Evolutionary conservation across 1,139 yeast species (phyloP).

Genomic region (Scheffersomyces titani): DNA sequence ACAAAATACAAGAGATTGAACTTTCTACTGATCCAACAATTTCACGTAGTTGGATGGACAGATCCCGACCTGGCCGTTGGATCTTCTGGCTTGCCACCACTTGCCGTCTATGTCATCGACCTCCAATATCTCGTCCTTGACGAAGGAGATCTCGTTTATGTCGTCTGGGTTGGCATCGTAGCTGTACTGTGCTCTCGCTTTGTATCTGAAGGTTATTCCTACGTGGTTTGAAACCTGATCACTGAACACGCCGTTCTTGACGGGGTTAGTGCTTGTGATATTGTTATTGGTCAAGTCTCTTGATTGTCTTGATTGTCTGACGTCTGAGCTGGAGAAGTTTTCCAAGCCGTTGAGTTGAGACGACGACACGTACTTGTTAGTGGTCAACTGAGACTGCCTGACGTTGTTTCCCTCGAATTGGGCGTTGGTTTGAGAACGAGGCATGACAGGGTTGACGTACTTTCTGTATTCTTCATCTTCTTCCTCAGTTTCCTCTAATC

Average conservation of each 20-base stretch:
- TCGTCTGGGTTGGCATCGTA: slow-evolving; percentile 95
- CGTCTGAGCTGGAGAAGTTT: slow-evolving; percentile 48
- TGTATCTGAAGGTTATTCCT: slow-evolving; percentile 67
- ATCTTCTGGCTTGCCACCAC: slow-evolving; percentile 97
- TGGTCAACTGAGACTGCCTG: slow-evolving; percentile 41
- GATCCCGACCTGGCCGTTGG: slow-evolving; percentile 91
- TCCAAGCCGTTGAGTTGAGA: slow-evolving; percentile 62
- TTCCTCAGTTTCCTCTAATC: slow-evolving; percentile 21
- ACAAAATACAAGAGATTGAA: not conserved
- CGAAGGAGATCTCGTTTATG: slow-evolving; percentile 87
- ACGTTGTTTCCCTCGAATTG: slow-evolving; percentile 37
- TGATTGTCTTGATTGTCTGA: slow-evolving; percentile 30
- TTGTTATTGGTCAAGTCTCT: slow-evolving; percentile 33
- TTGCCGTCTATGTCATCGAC: slow-evolving; percentile 93
- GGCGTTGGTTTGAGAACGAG: slow-evolving; percentile 19
- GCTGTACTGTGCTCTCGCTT: slow-evolving; percentile 83
- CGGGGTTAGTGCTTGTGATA: not conserved
- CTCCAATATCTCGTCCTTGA: slow-evolving; percentile 85
- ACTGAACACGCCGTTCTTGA: slow-evolving; percentile 7
- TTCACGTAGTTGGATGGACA: slow-evolving; percentile 95
- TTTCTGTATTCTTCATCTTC: slow-evolving; percentile 30
- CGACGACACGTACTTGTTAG: slow-evolving; percentile 51
- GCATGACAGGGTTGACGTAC: slow-evolving; percentile 25
- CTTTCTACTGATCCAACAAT: slow-evolving; percentile 41
- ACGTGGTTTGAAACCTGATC: slow-evolving; percentile 8